These are phyloP conservation scores for Grammothele lineata DNA, from an alignment of 768 basidiomycete genomes.

Conservation along the genomic window DNA sequence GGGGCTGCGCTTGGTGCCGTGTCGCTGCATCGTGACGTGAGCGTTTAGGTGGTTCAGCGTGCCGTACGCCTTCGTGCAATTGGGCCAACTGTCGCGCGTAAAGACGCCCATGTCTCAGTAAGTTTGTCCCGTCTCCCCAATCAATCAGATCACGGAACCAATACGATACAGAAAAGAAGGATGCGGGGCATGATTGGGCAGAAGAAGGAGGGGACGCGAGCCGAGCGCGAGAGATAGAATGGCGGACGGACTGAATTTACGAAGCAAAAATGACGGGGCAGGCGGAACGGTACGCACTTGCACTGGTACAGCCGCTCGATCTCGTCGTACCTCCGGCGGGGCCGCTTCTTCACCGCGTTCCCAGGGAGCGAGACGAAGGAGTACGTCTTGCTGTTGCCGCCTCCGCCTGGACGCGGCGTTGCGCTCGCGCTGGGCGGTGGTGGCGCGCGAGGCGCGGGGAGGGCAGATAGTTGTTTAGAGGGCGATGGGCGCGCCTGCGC, in stretches of 20 bases:
- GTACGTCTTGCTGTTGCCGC: slow-evolving; percentile 60
- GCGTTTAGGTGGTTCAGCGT: slow-evolving; percentile 97
- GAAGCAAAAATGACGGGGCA: too few relatives aligned
- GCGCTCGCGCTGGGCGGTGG: neutral
- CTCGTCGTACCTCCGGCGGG: slow-evolving; percentile 87
- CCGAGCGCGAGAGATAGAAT: neutral
- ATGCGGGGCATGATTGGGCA: slow-evolving; percentile 16
- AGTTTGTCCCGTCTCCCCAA: neutral
- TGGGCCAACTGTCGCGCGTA: slow-evolving; percentile 25
- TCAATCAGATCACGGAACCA: neutral
- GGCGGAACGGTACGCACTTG: slow-evolving; percentile 46
- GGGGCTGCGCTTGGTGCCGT: slow-evolving; percentile 86
- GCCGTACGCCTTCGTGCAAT: slow-evolving; percentile 79
- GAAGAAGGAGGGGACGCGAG: neutral
- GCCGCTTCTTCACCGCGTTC: slow-evolving; percentile 77
- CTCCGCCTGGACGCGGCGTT: slow-evolving; percentile 6
- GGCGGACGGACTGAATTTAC: too few relatives aligned
- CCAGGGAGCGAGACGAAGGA: slow-evolving; percentile 80
- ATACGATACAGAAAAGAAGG: neutral
- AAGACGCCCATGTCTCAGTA: slow-evolving; percentile 2
- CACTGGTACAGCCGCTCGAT: slow-evolving; percentile 92
- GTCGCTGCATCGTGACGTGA: slow-evolving; percentile 98
- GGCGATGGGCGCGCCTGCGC: slow-evolving; percentile 5
- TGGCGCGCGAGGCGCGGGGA: neutral
- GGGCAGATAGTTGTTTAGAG: slow-evolving; percentile 2